phyloP scores from a whole-genome alignment of 805 yeast genomes.

The Schwanniomyces yamadae region DNA sequence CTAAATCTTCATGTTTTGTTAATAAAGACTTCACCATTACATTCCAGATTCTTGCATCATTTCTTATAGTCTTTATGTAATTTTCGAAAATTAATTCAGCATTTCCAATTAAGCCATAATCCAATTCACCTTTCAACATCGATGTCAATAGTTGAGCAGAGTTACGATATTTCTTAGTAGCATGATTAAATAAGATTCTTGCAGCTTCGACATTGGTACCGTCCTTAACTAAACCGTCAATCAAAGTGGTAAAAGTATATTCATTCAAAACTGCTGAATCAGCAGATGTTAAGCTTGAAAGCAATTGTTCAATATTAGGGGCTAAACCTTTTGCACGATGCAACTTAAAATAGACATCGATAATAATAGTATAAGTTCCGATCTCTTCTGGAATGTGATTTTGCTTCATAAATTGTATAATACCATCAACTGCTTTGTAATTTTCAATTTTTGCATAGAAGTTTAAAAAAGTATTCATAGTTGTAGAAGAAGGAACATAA shows the following conservation, averaged over 20 bases:
- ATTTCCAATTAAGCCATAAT: slow-evolving; percentile 31
- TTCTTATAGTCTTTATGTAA: slow-evolving; percentile 31
- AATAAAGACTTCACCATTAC: slow-evolving; percentile 34
- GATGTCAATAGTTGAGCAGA: slow-evolving; percentile 43
- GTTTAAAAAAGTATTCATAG: slow-evolving; percentile 53
- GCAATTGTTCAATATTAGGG: slow-evolving; percentile 40
- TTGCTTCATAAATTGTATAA: slow-evolving; percentile 44
- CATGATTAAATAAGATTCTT: slow-evolving; percentile 43
- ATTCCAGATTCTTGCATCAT: slow-evolving; percentile 45
- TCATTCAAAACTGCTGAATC: slow-evolving; percentile 28
- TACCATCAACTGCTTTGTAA: slow-evolving; percentile 47
- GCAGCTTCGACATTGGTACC: slow-evolving; percentile 52
- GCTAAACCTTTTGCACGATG: slow-evolving; percentile 42
- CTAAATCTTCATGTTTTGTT: slow-evolving; percentile 33
- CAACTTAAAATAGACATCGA: slow-evolving; percentile 52
- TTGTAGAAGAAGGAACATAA: slow-evolving; percentile 44
- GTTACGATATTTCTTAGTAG: slow-evolving; percentile 31
- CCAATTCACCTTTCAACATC: slow-evolving; percentile 48
- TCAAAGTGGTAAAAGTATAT: slow-evolving; percentile 49
- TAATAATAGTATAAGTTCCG: slow-evolving; percentile 59
- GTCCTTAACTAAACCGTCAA: slow-evolving; percentile 52
- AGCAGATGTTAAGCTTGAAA: slow-evolving; percentile 38
- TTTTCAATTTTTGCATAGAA: slow-evolving; percentile 40
- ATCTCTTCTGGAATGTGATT: slow-evolving; percentile 52
- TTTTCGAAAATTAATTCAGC: slow-evolving; percentile 34